Conservation (phyloP, 768 basidiomycete species). For the Auricularia heimuer region DNA sequence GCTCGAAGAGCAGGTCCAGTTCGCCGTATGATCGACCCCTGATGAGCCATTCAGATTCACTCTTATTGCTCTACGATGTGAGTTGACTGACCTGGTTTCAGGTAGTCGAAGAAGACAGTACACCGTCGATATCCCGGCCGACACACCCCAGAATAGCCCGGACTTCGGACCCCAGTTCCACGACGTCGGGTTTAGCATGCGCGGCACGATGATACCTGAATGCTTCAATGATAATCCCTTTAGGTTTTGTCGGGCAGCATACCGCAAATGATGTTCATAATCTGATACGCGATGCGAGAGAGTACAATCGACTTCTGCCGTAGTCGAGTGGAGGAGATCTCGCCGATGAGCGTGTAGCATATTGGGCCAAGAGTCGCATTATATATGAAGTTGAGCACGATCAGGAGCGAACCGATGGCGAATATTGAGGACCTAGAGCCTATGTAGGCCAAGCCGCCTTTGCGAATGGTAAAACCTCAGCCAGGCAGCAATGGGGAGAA, state of each 20-base stretch:
- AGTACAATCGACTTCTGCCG: conserved; percentile 25
- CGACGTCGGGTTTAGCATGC: conserved; percentile 2
- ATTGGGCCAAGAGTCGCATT: conserved; percentile 23
- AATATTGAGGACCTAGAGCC: conserved; percentile 8
- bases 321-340: conserved; percentile 22
- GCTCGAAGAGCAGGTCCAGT: conserved; percentile 29
- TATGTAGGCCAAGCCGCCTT: not conserved
- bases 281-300: conserved; percentile 14
- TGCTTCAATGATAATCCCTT: too few species aligned
- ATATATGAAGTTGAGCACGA: conserved; percentile 24
- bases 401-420: conserved; percentile 23
- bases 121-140: conserved; percentile 9
- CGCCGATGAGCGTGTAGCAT: conserved; percentile 22
- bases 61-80: conserved; percentile 9
- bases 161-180: conserved; percentile 14
- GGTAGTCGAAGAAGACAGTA: conserved; percentile 3
- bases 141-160: conserved; percentile 19
- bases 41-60: conserved; percentile 2
- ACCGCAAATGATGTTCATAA: conserved; percentile 14
- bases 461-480: conserved; percentile 5
- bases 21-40: conserved; percentile 18
- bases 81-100: conserved; percentile 13
- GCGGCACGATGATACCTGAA: conserved; percentile 9
- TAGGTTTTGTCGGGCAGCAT: too few species aligned
- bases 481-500: conserved; percentile 13